Percentiles rank a stretch among this genome's conserved stretches.
Conservation (phyloP, 2,329 filamentous ascomycete species). For the Alternaria infectoria region DNA sequence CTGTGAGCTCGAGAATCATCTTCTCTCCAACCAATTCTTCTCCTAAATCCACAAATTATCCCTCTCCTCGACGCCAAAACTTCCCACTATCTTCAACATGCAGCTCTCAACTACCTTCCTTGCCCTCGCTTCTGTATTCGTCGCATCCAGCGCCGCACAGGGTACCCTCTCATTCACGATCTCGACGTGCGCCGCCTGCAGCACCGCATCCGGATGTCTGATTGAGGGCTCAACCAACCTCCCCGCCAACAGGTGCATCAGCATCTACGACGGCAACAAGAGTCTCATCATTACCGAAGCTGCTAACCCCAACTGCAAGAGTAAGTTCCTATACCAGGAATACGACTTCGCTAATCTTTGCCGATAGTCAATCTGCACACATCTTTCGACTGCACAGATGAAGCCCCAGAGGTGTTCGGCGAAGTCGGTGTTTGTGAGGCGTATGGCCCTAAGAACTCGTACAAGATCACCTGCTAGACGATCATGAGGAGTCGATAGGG, state of each 20-base stretch:
- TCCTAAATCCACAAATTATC: neutral
- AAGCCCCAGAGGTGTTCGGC: neutral
- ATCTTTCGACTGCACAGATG: neutral
- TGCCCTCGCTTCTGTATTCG: neutral
- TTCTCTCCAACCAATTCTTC: neutral
- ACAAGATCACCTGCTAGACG: neutral
- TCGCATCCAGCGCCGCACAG: neutral
- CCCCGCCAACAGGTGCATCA: neutral
- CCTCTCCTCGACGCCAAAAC: neutral
- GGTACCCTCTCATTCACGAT: neutral
- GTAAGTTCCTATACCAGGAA: neutral
- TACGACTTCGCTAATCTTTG: neutral
- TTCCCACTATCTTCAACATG: neutral
- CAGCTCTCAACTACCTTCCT: neutral
- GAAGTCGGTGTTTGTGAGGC: neutral
- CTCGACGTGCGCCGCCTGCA: neutral
- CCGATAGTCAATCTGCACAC: neutral
- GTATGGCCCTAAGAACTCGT: neutral
- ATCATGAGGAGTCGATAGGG: neutral
- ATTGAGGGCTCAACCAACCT: neutral
- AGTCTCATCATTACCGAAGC: neutral
- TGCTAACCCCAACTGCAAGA: neutral
- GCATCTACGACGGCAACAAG: neutral
- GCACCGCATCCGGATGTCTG: neutral
- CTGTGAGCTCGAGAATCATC: neutral